Evolutionary conservation across 2,329 filamentous ascomycete genomes (phyloP).

Genomic region (Dothideomycetes sp.): DNA sequence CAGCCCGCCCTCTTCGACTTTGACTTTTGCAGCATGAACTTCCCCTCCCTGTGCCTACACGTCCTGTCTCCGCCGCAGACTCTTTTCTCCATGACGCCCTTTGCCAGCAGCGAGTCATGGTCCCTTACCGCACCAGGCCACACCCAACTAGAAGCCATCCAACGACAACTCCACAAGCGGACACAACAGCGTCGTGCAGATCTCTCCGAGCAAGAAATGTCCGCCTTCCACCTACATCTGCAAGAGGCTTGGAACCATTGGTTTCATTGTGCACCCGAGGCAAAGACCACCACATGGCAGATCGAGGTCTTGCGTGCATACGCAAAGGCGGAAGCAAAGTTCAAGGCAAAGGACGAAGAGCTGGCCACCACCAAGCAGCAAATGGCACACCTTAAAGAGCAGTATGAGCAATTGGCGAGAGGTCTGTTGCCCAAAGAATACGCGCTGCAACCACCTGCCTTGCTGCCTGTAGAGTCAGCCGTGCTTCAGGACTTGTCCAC

Average conservation of each 20-base stretch:
- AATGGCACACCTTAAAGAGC: slow-evolving; percentile 28
- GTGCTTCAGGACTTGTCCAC: slow-evolving; percentile 7
- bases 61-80: slow-evolving; percentile 73
- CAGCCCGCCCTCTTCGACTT: slow-evolving; percentile 54
- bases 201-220: slow-evolving; percentile 49
- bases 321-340: slow-evolving; percentile 27
- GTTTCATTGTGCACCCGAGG: slow-evolving; percentile 48
- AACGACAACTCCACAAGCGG: slow-evolving; percentile 17
- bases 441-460: slow-evolving; percentile 12
- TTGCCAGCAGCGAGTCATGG: slow-evolving; percentile 70
- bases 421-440: slow-evolving; percentile 24
- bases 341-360: slow-evolving; percentile 24
- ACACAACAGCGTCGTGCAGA: slow-evolving; percentile 18
- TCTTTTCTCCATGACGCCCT: slow-evolving; percentile 69
- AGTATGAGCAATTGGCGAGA: slow-evolving; percentile 21
- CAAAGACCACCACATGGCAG: slow-evolving; percentile 33
- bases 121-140: slow-evolving; percentile 64
- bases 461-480: slow-evolving; percentile 6
- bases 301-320: slow-evolving; percentile 35
- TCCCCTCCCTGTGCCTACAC: slow-evolving; percentile 72
- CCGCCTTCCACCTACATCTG: slow-evolving; percentile 62
- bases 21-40: slow-evolving; percentile 74
- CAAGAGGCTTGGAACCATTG: slow-evolving; percentile 69
- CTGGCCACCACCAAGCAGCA: slow-evolving; percentile 30
- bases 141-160: slow-evolving; percentile 62